Percentiles rank a stretch among this genome's conserved stretches.
Conservation (phyloP, 225 moss, liverwort and hornwort species). For the Polytrichum formosum region DNA sequence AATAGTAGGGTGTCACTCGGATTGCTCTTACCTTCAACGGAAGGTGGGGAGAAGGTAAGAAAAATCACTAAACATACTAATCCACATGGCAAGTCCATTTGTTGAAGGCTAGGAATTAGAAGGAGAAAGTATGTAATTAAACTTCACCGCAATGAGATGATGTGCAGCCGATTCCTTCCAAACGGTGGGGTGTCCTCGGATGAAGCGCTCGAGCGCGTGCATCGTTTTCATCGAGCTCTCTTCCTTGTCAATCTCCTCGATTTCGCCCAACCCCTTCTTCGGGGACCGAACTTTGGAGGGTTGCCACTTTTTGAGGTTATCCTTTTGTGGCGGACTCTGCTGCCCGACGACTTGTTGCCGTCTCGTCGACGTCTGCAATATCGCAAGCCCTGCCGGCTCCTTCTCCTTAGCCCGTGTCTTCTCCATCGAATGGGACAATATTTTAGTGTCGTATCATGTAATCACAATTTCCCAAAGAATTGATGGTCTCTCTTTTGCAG, state of each 20-base stretch:
- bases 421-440: too few species aligned
- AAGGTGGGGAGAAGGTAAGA: too few species aligned
- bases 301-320: conserved; percentile 8
- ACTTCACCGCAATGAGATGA: conserved; percentile 31
- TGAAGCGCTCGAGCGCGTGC: conserved; percentile 38
- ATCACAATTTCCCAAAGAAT: too few species aligned
- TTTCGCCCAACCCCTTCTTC: conserved; percentile 24
- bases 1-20: too few species aligned
- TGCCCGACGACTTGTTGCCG: too few species aligned
- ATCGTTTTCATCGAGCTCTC: conserved; percentile 30
- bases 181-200: conserved; percentile 37
- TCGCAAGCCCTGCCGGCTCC: too few species aligned
- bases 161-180: conserved; percentile 39
- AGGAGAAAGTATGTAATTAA: neutral
- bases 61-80: too few species aligned
- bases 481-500: too few species aligned
- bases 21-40: too few species aligned
- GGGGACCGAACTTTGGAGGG: conserved; percentile 9
- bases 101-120: neutral
- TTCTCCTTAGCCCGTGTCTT: too few species aligned
- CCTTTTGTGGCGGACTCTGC: conserved; percentile 4
- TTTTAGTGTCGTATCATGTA: too few species aligned
- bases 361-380: too few species aligned
- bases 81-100: neutral
- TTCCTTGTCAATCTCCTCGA: conserved; percentile 29